Percentiles rank a stretch among this genome's conserved stretches.
phyloP scores from a whole-genome alignment of 352 stramenopile species.

The Pelagophyceae sp. region DNA sequence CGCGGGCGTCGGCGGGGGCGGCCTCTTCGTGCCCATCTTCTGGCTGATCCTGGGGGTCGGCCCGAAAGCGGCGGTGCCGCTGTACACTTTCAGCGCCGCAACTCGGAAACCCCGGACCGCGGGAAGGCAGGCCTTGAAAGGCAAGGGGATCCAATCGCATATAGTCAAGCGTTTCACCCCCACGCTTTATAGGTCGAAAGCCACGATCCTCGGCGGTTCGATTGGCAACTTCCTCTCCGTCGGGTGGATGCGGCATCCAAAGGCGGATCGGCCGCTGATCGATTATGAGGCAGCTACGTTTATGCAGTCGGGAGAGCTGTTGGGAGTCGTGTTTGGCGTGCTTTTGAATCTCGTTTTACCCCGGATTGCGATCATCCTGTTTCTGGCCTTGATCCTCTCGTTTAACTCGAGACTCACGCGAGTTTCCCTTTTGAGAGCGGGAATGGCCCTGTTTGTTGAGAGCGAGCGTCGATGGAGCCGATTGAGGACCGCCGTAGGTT shows the following conservation, averaged over 20 bases:
- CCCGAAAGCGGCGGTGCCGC: background rate
- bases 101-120: too few relatives aligned
- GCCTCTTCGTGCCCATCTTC: conserved; percentile 17
- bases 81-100: too few relatives aligned
- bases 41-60: conserved; percentile 8
- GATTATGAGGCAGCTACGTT: conserved; percentile 21
- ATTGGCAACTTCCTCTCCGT: conserved; percentile 26
- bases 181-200: too few relatives aligned
- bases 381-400: background rate
- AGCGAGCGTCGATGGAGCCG: too few relatives aligned
- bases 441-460: too few relatives aligned
- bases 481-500: too few relatives aligned
- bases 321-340: conserved; percentile 16
- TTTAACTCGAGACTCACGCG: background rate
- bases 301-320: conserved; percentile 15
- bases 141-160: too few relatives aligned
- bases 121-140: too few relatives aligned
- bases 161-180: too few relatives aligned
- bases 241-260: background rate
- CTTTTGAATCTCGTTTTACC: background rate
- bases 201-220: conserved; percentile 24
- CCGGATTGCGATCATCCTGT: background rate
- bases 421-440: too few relatives aligned
- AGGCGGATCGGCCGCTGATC: conserved; percentile 20
- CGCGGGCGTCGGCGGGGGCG: conserved; percentile 17